Evolutionary conservation across 148 eudicot genomes (phyloP).

Genomic region (Salicornia ramosissima): DNA sequence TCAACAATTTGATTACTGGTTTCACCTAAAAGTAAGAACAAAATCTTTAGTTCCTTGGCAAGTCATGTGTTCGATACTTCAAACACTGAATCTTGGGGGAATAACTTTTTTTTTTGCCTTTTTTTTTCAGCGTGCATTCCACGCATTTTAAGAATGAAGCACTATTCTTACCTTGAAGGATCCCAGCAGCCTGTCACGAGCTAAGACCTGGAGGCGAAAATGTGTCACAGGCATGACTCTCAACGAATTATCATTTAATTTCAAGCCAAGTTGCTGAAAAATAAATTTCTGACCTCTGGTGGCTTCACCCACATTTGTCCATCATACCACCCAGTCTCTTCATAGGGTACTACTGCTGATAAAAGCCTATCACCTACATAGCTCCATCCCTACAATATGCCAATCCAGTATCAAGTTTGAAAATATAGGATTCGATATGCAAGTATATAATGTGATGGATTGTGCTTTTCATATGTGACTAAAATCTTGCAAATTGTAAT

Average conservation of each 20-base stretch:
- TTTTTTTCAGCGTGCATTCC: conserved; percentile 9
- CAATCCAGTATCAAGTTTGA: conserved; percentile 8
- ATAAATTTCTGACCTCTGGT: conserved; percentile 61
- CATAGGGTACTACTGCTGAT: conserved; percentile 92
- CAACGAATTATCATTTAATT: not conserved
- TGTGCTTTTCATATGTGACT: not conserved
- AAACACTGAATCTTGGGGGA: not conserved
- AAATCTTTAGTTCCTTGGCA: not conserved
- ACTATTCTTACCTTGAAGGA: conserved; percentile 66
- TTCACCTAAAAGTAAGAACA: conserved; percentile 50
- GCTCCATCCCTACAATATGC: conserved; percentile 79
- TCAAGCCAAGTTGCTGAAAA: conserved; percentile 1
- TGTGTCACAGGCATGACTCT: conserved; percentile 9
- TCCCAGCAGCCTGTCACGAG: conserved; percentile 91
- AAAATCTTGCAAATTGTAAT: not conserved
- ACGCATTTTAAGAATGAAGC: not conserved
- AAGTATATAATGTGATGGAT: not conserved
- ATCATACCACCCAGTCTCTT: conserved; percentile 96
- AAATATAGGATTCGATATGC: conserved; percentile 5
- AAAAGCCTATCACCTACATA: conserved; percentile 91
- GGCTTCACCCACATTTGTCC: conserved; percentile 99
- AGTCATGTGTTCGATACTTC: not conserved
- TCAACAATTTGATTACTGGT: conserved; percentile 89
- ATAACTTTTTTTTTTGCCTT: not conserved
- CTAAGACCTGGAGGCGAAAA: conserved; percentile 55